A percentile compares a stretch with the other conserved stretches of the same genome.
These are phyloP conservation scores for Arabidopsis arenosa DNA, from an alignment of 345 rosid species.

Conservation along the genomic window DNA sequence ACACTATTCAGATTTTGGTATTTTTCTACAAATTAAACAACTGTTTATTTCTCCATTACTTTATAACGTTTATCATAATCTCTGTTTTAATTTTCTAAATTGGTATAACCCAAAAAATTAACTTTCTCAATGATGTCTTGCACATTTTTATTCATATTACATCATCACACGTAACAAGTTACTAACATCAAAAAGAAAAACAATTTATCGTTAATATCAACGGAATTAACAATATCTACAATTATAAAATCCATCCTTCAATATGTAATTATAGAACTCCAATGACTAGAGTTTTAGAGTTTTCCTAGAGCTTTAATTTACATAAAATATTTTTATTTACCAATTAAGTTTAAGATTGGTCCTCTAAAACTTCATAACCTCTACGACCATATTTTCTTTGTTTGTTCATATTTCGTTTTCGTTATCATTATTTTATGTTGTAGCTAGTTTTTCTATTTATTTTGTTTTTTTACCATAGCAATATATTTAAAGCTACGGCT, in stretches of 20 bases:
- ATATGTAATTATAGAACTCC: neutral
- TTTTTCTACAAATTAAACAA: neutral
- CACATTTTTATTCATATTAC: neutral
- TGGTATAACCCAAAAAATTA: neutral
- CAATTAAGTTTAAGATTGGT: neutral
- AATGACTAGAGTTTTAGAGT: neutral
- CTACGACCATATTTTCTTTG: neutral
- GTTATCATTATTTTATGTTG: too few relatives aligned
- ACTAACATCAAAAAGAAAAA: neutral
- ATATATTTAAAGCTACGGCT: neutral
- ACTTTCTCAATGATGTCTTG: neutral
- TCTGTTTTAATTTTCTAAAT: constrained; percentile 2
- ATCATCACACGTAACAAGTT: neutral
- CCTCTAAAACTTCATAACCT: neutral
- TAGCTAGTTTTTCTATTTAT: too few relatives aligned
- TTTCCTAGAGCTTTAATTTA: neutral
- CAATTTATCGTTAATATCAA: neutral
- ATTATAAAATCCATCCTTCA: neutral
- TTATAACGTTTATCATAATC: neutral
- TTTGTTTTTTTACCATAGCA: neutral
- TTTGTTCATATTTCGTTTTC: neutral
- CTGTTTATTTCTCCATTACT: neutral
- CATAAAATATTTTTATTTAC: neutral
- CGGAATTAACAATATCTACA: neutral
- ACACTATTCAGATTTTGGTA: constrained; percentile 1